Percentiles rank a stretch among this genome's conserved stretches.
Conservation (phyloP, 768 basidiomycete species). For the Tulasnella calospora region DNA sequence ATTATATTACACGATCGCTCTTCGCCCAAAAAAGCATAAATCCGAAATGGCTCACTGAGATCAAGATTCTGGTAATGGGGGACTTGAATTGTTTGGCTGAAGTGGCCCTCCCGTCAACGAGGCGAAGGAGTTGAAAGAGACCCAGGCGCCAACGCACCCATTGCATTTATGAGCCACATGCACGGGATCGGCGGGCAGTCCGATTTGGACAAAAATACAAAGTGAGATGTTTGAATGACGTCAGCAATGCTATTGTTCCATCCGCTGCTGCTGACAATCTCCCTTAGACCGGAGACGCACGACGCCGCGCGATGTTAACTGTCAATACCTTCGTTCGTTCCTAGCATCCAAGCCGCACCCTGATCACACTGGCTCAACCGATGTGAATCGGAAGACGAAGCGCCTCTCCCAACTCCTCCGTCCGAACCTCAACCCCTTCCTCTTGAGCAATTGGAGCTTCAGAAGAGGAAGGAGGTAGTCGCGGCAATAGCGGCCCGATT, state of each 20-base stretch:
- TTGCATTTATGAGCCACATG: too few relatives aligned
- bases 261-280: slow-evolving; percentile 24
- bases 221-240: too few relatives aligned
- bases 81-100: too few relatives aligned
- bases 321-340: slow-evolving; percentile 34
- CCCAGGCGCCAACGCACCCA: too few relatives aligned
- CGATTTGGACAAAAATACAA: too few relatives aligned
- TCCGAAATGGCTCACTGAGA: too few relatives aligned
- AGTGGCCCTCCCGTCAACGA: too few relatives aligned
- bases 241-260: background rate
- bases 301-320: slow-evolving; percentile 32
- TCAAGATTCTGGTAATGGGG: too few relatives aligned
- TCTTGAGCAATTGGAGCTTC: background rate
- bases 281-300: slow-evolving; percentile 28
- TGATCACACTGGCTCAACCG: background rate
- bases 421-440: background rate
- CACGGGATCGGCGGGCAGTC: too few relatives aligned
- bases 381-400: background rate
- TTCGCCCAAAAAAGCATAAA: too few relatives aligned
- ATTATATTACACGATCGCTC: too few relatives aligned
- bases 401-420: slow-evolving; percentile 14
- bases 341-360: slow-evolving; percentile 20
- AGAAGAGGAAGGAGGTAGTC: background rate
- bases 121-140: too few relatives aligned
- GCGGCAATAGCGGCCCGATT: background rate